Evolutionary conservation across 2,329 filamentous ascomycete genomes (phyloP), one percentile per base, ranked within the genome.

Genomic region (Penicillium glabrum): DNA sequence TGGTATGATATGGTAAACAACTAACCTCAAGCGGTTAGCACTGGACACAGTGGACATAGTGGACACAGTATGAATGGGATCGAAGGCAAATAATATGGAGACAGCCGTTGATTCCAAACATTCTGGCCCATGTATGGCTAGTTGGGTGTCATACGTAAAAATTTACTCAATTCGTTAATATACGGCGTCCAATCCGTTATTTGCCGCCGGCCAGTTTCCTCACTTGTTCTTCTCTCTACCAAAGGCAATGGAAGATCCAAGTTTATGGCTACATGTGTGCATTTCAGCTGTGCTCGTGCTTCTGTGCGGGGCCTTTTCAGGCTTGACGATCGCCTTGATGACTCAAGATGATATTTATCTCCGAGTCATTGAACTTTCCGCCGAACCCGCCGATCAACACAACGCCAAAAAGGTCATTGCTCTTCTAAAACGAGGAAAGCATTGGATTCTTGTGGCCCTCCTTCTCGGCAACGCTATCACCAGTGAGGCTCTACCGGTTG

Each of bases 391-490:
- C 23, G 93, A 98, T 76, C 88, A 87, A 69, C 90, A 86, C 70
- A 91, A 96, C 70, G 93, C 93, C 1, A 84, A 83, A 56, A 88
- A 85, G 61, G 93, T 98, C 9, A 82, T 93, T 65, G 81, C 85
- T 44, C 79, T 98, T 26, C 78, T 98, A 54, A 86, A 90, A 62
- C 89, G 85, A 68, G 93, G 95, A 67, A 98, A 98, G 74, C 93
- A 98, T 76, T 98, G 93, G 93, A 93, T 98, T 21, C 80, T 98
- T 56, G 93, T 98, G 53, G 97, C 93, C 1, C 79, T 98, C 23
- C 83, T 98, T 4, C 80, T 98, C 51, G 91, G 91, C 72, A 98
- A 98, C 73, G 93, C 97, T 71, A 95, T 98, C 67, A 96, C 96
- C 63, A 98, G 97, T 75, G 93, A 97, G 77, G 95, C 93, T 2